A percentile compares a stretch with the other conserved stretches of the same genome.
Conservation (phyloP, 1,139 yeast species). For the Candida tropicalis region DNA sequence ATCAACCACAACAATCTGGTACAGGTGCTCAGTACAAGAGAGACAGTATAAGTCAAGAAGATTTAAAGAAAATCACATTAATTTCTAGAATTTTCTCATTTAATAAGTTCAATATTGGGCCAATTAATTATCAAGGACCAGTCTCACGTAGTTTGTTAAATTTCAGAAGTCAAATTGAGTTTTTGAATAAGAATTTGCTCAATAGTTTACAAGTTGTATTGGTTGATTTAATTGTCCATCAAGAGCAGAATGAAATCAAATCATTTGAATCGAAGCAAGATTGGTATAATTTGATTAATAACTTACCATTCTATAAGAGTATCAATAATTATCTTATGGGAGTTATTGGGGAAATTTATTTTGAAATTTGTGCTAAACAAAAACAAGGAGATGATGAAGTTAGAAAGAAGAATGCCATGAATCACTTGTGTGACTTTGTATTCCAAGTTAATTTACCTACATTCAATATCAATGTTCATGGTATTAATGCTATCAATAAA, state of each 20-base stretch:
- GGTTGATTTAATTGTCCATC: constrained; percentile 55
- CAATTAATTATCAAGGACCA: constrained; percentile 70
- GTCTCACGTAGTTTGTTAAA: constrained; percentile 62
- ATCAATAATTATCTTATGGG: constrained; percentile 50
- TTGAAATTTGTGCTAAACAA: constrained; percentile 40
- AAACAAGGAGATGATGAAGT: constrained; percentile 22
- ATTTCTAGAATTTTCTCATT: constrained; percentile 63
- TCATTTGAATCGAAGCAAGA: constrained; percentile 41
- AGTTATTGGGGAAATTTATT: constrained; percentile 45
- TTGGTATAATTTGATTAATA: constrained; percentile 60
- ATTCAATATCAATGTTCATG: constrained; percentile 47
- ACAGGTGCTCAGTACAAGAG: constrained; percentile 22
- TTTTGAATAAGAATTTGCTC: constrained; percentile 52
- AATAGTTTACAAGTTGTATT: constrained; percentile 57
- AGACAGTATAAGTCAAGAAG: constrained; percentile 26
- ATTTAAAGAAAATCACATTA: constrained; percentile 43
- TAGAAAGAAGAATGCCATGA: constrained; percentile 32
- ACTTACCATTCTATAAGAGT: constrained; percentile 62
- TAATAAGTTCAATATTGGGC: constrained; percentile 53
- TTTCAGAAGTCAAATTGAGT: constrained; percentile 68
- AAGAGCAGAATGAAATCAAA: constrained; percentile 51
- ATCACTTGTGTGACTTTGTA: constrained; percentile 40
- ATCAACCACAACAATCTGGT: constrained; percentile 1
- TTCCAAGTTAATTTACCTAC: constrained; percentile 43
- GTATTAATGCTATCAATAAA: constrained; percentile 41